Conservation (phyloP, 345 rosid species). For the Salix udensis region DNA sequence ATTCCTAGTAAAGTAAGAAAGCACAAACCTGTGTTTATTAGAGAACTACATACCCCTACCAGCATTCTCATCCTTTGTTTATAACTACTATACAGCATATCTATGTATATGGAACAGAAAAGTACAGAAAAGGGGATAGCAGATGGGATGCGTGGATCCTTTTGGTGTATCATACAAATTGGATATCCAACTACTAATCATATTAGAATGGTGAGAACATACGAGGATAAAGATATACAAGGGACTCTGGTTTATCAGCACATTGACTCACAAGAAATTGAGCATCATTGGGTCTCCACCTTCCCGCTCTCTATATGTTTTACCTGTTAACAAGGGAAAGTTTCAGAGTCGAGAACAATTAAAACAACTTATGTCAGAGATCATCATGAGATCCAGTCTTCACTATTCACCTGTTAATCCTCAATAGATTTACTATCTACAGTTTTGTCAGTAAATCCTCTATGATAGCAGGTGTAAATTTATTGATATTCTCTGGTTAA, state of each 20-base stretch:
- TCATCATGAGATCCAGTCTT: constrained; percentile 3
- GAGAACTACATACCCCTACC: constrained; percentile 25
- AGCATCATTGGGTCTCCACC: constrained; percentile 12
- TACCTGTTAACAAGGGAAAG: constrained; percentile 30
- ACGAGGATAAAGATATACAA: background rate
- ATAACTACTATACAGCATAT: constrained; percentile 41
- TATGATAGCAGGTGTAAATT: background rate
- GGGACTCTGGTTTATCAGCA: constrained; percentile 11
- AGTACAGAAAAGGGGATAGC: constrained; percentile 16
- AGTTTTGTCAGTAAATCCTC: background rate
- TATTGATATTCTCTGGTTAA: background rate
- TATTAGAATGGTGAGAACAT: constrained; percentile 16
- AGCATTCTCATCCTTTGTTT: constrained; percentile 28
- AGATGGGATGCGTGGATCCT: constrained; percentile 20
- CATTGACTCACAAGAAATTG: constrained; percentile 4
- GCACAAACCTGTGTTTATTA: constrained; percentile 40
- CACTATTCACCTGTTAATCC: constrained; percentile 4
- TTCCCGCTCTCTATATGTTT: constrained; percentile 9
- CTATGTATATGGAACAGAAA: constrained; percentile 31
- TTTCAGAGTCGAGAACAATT: constrained; percentile 4
- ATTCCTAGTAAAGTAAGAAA: background rate
- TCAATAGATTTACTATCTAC: background rate
- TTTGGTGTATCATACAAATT: constrained; percentile 14
- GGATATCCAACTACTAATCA: constrained; percentile 17
- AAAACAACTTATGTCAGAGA: background rate